Evolutionary conservation across 208 protist species (phyloP), one percentile per base, ranked within the genome.

Genomic region (Angomonas deanei): DNA sequence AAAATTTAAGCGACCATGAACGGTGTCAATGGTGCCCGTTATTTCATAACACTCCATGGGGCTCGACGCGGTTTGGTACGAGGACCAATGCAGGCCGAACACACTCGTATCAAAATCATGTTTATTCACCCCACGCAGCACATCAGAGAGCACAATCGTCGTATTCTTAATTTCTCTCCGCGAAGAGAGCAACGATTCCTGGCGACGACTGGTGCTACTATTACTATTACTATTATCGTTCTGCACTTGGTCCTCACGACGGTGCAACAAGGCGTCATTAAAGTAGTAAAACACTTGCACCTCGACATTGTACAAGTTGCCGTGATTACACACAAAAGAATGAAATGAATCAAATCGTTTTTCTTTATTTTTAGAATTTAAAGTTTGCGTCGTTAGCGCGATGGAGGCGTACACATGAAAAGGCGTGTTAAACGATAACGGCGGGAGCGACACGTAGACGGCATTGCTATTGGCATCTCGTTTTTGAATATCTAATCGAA

Each of bases 211-310:
- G 19, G 42, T 8, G 42, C 19, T 13, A n/a, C 23, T 50, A n/a
- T 5, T 5, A 23, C 42, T 50, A 19, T 50, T 10, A n/a, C 19
- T 50, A 19, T 15, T 15, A 42, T 42, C 36, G 36, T 42, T 15
- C n/a, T n/a, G n/a, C n/a, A n/a, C n/a, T n/a, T n/a, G n/a, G n/a
- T n/a, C n/a, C n/a, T n/a, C n/a, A n/a, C n/a, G 42, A 50, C 23
- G 4, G 42, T 4, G 8, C 17, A 8, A 26, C 42, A 50, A 19
- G 15, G 13, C 23, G 23, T 50, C 42, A 19, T 50, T 50, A 19
- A 26, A 50, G 42, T 50, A 50, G 42, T 50, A 50, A 50, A 50
- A 50, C 8, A 50, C 42, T n/a, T 50, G 42, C 17, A 19, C 42
- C 19, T 50, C 42, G 42, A 50, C 23, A 19, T 50, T 10, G 42